Percentiles rank a stretch among this genome's conserved stretches.
These are phyloP conservation scores for Amanita pallidorosea DNA, from an alignment of 768 basidiomycete species.

Conservation along the genomic window DNA sequence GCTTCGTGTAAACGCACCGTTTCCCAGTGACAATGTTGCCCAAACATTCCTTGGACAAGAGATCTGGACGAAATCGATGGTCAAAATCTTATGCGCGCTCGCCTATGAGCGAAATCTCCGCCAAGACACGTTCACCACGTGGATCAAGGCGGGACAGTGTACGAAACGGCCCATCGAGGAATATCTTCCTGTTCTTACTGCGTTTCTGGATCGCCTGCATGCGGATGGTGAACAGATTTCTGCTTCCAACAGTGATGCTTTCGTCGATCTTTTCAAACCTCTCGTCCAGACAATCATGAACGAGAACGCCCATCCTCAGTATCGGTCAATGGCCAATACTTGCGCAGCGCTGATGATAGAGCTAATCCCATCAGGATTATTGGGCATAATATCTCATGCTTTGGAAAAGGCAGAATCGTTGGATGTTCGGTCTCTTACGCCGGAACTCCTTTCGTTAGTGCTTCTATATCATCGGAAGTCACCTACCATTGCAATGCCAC, in stretches of 20 bases:
- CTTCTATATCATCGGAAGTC: constrained; percentile 12
- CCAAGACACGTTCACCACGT: constrained; percentile 18
- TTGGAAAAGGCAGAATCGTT: constrained; percentile 15
- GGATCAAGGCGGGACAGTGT: constrained; percentile 27
- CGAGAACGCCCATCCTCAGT: constrained; percentile 6
- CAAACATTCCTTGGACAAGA: constrained; percentile 28
- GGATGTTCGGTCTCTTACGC: constrained; percentile 16
- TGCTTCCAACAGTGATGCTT: background rate
- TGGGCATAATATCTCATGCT: constrained; percentile 14
- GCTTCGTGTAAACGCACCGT: constrained; percentile 14
- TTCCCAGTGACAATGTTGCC: constrained; percentile 16
- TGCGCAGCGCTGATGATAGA: constrained; percentile 6
- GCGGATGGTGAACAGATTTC: constrained; percentile 7
- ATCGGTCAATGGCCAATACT: constrained; percentile 11
- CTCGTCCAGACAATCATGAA: constrained; percentile 9
- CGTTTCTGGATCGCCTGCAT: constrained; percentile 31
- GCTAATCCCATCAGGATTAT: constrained; percentile 13
- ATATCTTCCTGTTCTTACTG: constrained; percentile 29
- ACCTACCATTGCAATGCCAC: constrained; percentile 10
- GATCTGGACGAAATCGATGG: constrained; percentile 32
- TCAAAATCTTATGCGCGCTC: constrained; percentile 29
- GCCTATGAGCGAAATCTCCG: constrained; percentile 28
- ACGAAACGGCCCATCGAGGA: constrained; percentile 14
- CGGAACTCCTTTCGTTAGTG: constrained; percentile 22
- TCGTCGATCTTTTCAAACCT: background rate